phyloP scores from a whole-genome alignment of 1,284 basidiomycete genomes.

The Abortiporus biennis region DNA sequence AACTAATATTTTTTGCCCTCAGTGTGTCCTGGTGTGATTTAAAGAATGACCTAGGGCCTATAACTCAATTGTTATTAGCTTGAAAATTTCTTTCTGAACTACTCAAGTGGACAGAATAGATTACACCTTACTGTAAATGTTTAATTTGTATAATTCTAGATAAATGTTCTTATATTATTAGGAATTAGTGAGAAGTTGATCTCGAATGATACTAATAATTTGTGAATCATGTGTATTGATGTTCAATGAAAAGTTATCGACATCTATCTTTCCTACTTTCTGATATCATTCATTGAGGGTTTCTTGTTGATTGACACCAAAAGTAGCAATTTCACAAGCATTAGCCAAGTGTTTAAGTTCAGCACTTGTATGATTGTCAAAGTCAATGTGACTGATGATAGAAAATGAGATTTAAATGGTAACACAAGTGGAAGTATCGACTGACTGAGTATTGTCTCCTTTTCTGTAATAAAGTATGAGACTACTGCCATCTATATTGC shows the following conservation, averaged over 20 bases:
- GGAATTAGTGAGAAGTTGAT: constrained; percentile 16
- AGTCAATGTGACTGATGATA: too few species aligned
- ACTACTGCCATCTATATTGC: too few species aligned
- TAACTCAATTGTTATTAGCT: too few species aligned
- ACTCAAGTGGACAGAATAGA: not conserved
- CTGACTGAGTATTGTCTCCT: too few species aligned
- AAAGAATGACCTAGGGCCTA: constrained; percentile 27
- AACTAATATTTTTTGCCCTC: constrained; percentile 28
- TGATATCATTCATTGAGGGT: constrained; percentile 17
- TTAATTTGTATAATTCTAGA: constrained; percentile 27
- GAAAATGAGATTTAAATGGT: too few species aligned
- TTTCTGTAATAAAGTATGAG: too few species aligned
- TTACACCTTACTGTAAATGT: constrained; percentile 24
- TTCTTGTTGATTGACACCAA: constrained; percentile 11
- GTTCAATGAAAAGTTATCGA: constrained; percentile 14
- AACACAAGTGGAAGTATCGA: too few species aligned
- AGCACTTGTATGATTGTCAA: too few species aligned
- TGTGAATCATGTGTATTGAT: constrained; percentile 19
- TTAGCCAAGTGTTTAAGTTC: constrained; percentile 16
- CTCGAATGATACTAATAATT: constrained; percentile 15
- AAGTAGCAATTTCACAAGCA: constrained; percentile 7
- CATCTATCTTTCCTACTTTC: constrained; percentile 19
- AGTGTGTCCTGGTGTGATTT: constrained; percentile 31
- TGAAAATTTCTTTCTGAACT: too few species aligned
- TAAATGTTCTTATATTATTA: constrained; percentile 12